phyloP scores from a whole-genome alignment of 306 rosid species.

The Prunus davidiana region DNA sequence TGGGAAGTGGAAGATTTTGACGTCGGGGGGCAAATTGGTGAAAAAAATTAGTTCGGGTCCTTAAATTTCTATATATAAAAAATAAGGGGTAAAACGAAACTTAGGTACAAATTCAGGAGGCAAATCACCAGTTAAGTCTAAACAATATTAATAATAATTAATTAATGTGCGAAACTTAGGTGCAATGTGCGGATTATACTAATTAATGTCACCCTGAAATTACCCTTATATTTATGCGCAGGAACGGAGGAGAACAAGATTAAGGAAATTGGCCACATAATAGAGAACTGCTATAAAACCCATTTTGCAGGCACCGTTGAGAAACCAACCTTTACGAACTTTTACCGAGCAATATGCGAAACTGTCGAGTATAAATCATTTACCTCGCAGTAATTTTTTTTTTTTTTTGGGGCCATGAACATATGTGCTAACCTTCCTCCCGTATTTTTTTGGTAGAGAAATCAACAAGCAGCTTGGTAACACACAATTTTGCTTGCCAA shows the following conservation, averaged over 20 bases:
- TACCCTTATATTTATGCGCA: slow-evolving; percentile 1
- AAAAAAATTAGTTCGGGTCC: no score
- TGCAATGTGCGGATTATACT: no score
- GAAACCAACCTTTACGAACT: background rate
- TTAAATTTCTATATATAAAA: no score
- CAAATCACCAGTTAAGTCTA: no score
- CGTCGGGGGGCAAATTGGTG: no score
- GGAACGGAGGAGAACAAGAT: slow-evolving; percentile 40
- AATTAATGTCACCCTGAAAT: background rate
- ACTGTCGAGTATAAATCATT: slow-evolving; percentile 46
- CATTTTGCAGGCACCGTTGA: background rate
- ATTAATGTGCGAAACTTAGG: no score
- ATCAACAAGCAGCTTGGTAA: slow-evolving; percentile 36
- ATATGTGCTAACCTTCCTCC: background rate
- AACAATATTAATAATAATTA: no score
- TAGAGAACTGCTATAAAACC: slow-evolving; percentile 2
- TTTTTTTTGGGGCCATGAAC: background rate
- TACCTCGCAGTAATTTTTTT: background rate
- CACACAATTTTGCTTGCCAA: slow-evolving; percentile 46
- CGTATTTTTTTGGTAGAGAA: slow-evolving; percentile 32
- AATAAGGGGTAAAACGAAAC: no score
- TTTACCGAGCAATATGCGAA: slow-evolving; percentile 45
- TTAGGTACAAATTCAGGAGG: no score
- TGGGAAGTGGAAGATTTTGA: no score
- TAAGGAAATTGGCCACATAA: slow-evolving; percentile 24